Conservation (phyloP, 2,329 filamentous ascomycete genomes). For the Microdochium bolleyi region DNA sequence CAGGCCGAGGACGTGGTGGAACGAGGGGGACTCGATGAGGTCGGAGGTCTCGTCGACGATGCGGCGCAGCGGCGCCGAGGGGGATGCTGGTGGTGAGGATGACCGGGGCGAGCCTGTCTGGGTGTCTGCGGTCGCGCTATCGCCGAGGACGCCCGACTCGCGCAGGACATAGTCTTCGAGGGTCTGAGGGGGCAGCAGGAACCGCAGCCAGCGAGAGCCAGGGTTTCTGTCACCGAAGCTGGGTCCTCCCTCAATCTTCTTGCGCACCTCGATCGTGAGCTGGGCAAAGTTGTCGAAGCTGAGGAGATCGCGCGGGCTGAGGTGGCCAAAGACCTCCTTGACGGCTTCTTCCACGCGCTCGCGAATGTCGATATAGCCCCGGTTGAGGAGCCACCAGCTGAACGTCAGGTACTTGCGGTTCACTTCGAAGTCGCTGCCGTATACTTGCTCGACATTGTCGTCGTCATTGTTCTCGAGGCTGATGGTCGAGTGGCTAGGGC, state of each 20-base stretch:
- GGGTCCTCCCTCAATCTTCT: constrained; percentile 65
- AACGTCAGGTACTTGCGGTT: constrained; percentile 93
- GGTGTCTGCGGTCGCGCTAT: constrained; percentile 31
- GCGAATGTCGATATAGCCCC: constrained; percentile 79
- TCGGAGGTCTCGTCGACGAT: constrained; percentile 94
- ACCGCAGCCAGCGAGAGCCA: constrained; percentile 68
- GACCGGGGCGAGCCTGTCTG: constrained; percentile 15
- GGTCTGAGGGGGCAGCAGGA: constrained; percentile 70
- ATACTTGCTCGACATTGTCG: constrained; percentile 70
- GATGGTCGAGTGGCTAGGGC: constrained; percentile 66
- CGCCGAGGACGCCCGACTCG: constrained; percentile 70
- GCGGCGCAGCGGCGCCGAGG: constrained; percentile 60
- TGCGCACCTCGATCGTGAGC: constrained; percentile 75
- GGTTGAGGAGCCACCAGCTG: constrained; percentile 95
- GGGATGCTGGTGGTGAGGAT: constrained; percentile 29
- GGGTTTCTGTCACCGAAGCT: constrained; percentile 25
- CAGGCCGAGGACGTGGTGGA: constrained; percentile 76
- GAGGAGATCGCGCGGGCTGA: constrained; percentile 84
- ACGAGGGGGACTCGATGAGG: constrained; percentile 87
- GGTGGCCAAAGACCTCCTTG: constrained; percentile 76
- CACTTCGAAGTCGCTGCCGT: constrained; percentile 91
- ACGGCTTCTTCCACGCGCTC: constrained; percentile 78
- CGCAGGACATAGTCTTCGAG: constrained; percentile 78
- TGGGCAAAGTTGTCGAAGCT: constrained; percentile 73
- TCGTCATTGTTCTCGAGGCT: constrained; percentile 91